Evolutionary conservation across 192 early-diverging fungal genomes (phyloP).

Genomic region (Helicostylum pulchrum): DNA sequence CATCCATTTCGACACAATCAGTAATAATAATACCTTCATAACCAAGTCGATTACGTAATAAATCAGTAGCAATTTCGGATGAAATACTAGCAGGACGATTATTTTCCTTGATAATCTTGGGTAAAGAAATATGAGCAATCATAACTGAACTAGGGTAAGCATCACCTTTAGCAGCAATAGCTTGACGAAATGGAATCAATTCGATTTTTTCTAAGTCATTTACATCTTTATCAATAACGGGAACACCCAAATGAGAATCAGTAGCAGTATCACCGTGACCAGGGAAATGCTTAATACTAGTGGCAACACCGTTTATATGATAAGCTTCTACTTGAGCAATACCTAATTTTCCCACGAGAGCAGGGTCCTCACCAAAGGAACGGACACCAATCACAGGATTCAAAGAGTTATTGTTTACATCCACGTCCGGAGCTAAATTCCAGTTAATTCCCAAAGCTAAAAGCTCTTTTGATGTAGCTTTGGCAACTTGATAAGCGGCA

Average conservation of each 20-base stretch:
- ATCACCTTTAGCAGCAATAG: conserved; percentile 20
- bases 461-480: conserved; percentile 27
- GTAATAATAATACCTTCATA: conserved; percentile 38
- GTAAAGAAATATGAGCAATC: conserved; percentile 35
- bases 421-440: conserved; percentile 37
- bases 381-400: conserved; percentile 43
- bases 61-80: conserved; percentile 30
- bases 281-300: conserved; percentile 41
- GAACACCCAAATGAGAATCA: conserved; percentile 39
- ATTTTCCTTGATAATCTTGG: conserved; percentile 28
- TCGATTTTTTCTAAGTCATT: conserved; percentile 34
- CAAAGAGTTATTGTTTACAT: conserved; percentile 41
- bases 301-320: conserved; percentile 23
- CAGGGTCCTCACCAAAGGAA: conserved; percentile 38
- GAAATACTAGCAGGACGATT: conserved; percentile 23
- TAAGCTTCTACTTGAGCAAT: conserved; percentile 32
- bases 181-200: conserved; percentile 29
- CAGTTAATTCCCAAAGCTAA: conserved; percentile 36
- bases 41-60: conserved; percentile 27
- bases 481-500: conserved; percentile 25
- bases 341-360: conserved; percentile 27
- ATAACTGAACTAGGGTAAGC: conserved; percentile 32
- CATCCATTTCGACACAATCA: conserved; percentile 42
- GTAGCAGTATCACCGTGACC: conserved; percentile 41
- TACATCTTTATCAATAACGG: conserved; percentile 34